phyloP scores from a whole-genome alignment of 306 rosid species.

The Cucumis melo region DNA sequence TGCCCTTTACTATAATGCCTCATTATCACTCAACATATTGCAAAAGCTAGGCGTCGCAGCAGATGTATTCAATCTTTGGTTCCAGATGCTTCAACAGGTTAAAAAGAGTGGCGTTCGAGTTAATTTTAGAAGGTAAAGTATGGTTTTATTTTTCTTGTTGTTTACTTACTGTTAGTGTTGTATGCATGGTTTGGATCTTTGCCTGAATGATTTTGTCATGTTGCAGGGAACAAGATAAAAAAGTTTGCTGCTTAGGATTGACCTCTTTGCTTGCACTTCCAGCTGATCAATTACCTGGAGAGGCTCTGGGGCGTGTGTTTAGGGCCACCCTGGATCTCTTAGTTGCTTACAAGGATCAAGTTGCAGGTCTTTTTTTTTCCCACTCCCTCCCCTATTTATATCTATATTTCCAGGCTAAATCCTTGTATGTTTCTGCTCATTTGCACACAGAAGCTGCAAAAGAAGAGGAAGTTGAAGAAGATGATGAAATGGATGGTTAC shows the following conservation, averaged over 20 bases:
- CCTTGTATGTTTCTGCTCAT: conserved; percentile 4
- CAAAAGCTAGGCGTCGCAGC: conserved; percentile 72
- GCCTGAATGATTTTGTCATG: neutral
- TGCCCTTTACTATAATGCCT: conserved; percentile 80
- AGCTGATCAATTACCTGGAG: conserved; percentile 59
- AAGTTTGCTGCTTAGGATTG: conserved; percentile 91
- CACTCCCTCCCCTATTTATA: neutral
- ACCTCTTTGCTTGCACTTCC: conserved; percentile 71
- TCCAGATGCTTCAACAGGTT: conserved; percentile 77
- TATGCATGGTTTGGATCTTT: neutral
- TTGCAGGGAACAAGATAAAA: conserved; percentile 87
- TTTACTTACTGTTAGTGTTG: neutral
- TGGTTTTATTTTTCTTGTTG: neutral
- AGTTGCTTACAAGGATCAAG: conserved; percentile 85
- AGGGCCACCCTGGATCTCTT: conserved; percentile 80
- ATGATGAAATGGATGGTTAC: conserved; percentile 93
- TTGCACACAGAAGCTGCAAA: conserved; percentile 62
- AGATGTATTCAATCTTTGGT: conserved; percentile 81
- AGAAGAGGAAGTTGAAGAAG: conserved; percentile 81
- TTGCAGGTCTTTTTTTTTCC: conserved; percentile 52
- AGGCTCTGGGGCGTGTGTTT: conserved; percentile 83
- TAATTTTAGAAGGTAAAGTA: conserved; percentile 59
- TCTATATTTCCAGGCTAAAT: neutral
- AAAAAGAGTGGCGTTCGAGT: conserved; percentile 61
- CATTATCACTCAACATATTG: conserved; percentile 59